Conservation (phyloP, 495 filamentous ascomycete genomes). For the Xylaria acuta region DNA sequence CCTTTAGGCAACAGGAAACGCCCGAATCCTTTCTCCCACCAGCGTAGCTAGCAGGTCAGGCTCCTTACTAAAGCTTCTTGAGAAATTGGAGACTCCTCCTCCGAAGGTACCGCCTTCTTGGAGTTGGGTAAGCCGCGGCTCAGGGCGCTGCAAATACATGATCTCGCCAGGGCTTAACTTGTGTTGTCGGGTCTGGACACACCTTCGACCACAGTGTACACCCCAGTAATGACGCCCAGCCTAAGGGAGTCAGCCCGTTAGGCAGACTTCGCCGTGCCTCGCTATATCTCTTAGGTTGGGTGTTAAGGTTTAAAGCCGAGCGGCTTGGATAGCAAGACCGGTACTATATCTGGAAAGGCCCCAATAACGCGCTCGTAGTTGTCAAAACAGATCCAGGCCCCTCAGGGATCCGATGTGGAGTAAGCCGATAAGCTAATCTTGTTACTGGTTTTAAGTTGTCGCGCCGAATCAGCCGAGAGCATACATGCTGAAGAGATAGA, state of each 20-base stretch:
- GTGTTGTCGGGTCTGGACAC: background rate
- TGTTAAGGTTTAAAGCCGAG: background rate
- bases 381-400: background rate
- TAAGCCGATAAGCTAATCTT: background rate
- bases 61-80: too few species aligned
- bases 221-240: background rate
- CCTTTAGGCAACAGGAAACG: too few species aligned
- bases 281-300: background rate
- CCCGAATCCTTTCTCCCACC: too few species aligned
- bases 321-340: background rate
- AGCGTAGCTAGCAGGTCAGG: too few species aligned
- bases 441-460: background rate
- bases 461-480: background rate
- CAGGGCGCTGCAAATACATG: too few species aligned
- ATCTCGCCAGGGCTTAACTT: background rate
- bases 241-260: background rate
- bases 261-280: background rate
- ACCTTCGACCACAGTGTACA: background rate
- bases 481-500: background rate
- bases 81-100: too few species aligned
- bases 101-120: too few species aligned
- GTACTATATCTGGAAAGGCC: background rate
- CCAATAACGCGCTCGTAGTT: background rate
- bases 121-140: too few species aligned
- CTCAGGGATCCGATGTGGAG: background rate